These are phyloP conservation scores for Metroxylon sagu DNA, from an alignment of 176 grass and related monocot species.

Conservation along the genomic window DNA sequence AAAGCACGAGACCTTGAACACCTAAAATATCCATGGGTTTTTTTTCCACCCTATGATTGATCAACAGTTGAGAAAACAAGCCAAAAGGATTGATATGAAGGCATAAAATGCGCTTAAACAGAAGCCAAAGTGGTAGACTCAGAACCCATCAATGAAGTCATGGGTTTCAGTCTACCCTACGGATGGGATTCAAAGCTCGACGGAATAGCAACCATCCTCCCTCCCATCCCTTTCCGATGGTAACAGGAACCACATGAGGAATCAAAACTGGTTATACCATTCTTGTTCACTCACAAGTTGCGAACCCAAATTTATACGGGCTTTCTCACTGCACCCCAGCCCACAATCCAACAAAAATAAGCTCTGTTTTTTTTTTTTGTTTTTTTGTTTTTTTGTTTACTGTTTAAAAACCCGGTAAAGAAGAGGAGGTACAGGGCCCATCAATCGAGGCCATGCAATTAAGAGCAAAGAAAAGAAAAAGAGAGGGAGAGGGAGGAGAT, in stretches of 20 bases:
- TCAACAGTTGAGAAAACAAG: constrained; percentile 5
- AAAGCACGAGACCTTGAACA: constrained; percentile 32
- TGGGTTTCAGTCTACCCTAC: constrained; percentile 6
- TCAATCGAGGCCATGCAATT: constrained; percentile 27
- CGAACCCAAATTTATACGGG: too few relatives aligned
- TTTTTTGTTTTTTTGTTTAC: too few relatives aligned
- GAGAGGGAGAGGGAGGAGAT: not conserved
- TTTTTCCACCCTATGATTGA: constrained; percentile 45
- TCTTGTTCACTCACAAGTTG: too few relatives aligned
- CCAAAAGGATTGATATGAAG: not conserved
- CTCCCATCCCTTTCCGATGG: not conserved
- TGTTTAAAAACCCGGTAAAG: constrained; percentile 7
- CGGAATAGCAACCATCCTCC: constrained; percentile 25
- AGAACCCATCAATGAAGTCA: not conserved
- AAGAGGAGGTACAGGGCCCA: constrained; percentile 4
- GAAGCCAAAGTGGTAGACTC: too few relatives aligned
- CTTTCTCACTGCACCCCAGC: too few relatives aligned
- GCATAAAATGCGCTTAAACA: too few relatives aligned
- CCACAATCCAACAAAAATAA: too few relatives aligned
- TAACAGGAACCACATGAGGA: not conserved
- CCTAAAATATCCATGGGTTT: constrained; percentile 24
- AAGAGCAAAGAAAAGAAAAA: constrained; percentile 2
- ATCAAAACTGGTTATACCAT: not conserved
- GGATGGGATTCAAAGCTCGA: constrained; percentile 4
- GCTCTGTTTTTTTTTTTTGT: too few relatives aligned